phyloP scores from a whole-genome alignment of 805 yeast species.

The Wickerhamiella occidentalis region DNA sequence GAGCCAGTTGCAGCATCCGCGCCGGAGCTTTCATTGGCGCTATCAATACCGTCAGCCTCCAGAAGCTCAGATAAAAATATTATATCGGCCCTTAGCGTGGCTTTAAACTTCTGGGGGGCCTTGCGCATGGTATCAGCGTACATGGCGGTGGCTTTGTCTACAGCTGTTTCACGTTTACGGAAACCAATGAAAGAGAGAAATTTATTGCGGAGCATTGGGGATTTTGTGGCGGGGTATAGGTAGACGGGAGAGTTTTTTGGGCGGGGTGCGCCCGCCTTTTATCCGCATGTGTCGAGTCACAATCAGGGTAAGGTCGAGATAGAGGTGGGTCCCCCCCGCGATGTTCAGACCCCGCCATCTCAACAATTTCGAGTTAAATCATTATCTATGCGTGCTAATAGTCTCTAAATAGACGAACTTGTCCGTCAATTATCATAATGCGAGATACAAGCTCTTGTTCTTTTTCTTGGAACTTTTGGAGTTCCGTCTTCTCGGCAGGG shows the following conservation, averaged over 20 bases:
- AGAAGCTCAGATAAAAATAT: background rate
- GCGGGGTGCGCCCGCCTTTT: background rate
- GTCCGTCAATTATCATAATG: conserved; percentile 26
- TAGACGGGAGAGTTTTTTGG: background rate
- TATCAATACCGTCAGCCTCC: too few relatives aligned
- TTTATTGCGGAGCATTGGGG: conserved; percentile 3
- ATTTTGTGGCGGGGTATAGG: background rate
- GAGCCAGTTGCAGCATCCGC: too few relatives aligned
- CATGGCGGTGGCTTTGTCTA: background rate
- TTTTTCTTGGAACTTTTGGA: conserved; percentile 37
- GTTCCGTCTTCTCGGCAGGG: conserved; percentile 61
- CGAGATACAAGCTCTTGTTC: conserved; percentile 28
- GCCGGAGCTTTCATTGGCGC: too few relatives aligned
- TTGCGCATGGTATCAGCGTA: background rate
- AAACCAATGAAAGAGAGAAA: background rate
- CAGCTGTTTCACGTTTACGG: background rate
- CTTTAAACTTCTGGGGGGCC: background rate
- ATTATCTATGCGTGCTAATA: conserved; percentile 20
- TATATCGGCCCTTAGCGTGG: background rate
- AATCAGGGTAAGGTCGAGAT: background rate
- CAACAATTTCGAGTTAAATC: too few relatives aligned
- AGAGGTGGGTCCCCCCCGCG: background rate
- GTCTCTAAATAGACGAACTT: conserved; percentile 31
- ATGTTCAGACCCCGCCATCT: too few relatives aligned
- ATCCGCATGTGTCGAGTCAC: background rate